Percentiles rank a stretch among this genome's conserved stretches.
Conservation (phyloP, 139 green algal species). For the Ettlia oleoabundans region DNA sequence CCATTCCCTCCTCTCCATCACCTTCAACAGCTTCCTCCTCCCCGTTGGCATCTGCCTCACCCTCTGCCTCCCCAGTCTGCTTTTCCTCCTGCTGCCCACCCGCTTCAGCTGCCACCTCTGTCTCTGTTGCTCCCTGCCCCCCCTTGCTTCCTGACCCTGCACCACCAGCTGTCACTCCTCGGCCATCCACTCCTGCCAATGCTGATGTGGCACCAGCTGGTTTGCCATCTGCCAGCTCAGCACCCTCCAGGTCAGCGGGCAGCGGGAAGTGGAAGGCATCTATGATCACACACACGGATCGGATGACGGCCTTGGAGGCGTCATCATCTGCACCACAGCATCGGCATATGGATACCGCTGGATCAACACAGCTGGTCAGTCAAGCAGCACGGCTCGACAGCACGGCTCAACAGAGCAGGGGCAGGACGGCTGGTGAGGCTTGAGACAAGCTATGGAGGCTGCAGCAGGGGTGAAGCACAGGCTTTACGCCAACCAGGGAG, state of each 20-base stretch:
- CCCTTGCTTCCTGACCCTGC: not conserved
- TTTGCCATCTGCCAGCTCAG: not conserved
- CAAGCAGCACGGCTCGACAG: no score
- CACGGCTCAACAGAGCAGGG: no score
- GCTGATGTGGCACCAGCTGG: not conserved
- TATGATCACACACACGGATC: slow-evolving; percentile 77
- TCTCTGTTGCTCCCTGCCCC: not conserved
- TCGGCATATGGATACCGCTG: no score
- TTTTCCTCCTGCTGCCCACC: not conserved
- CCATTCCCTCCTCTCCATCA: not conserved
- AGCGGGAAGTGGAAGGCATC: slow-evolving; percentile 85
- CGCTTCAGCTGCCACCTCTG: not conserved
- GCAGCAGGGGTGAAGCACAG: no score
- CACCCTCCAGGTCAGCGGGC: slow-evolving; percentile 29
- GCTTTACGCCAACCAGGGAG: no score
- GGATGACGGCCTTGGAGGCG: slow-evolving; percentile 56
- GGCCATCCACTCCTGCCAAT: not conserved
- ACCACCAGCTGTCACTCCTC: no score
- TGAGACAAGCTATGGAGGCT: no score
- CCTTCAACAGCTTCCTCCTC: no score
- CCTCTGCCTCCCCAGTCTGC: not conserved
- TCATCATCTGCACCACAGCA: slow-evolving; percentile 28
- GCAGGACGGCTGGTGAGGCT: no score
- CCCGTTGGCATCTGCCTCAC: slow-evolving; percentile 1
- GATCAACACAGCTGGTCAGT: no score